Evolutionary conservation across 305 asterid species (phyloP).

Genomic region (Rubia peregrina): DNA sequence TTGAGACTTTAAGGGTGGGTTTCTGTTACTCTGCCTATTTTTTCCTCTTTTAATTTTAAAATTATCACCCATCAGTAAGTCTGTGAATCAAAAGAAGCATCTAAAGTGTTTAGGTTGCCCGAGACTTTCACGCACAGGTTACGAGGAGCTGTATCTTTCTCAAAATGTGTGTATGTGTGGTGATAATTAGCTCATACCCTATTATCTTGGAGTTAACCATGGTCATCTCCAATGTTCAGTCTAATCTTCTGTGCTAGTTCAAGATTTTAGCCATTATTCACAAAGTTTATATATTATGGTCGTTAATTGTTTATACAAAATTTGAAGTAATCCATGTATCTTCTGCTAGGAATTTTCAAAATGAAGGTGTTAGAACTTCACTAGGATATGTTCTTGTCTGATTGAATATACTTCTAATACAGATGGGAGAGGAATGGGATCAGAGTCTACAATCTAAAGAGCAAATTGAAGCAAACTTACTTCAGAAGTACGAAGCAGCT

Average conservation of each 20-base stretch:
- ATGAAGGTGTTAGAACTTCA: not conserved
- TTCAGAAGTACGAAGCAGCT: slow-evolving; percentile 81
- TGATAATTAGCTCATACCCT: not conserved
- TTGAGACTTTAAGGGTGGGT: slow-evolving; percentile 37
- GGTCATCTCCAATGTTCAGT: not conserved
- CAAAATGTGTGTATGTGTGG: not conserved
- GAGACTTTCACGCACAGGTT: not conserved
- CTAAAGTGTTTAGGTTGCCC: not conserved
- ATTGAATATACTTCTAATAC: not conserved
- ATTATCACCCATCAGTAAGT: not conserved
- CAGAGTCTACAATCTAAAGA: slow-evolving; percentile 76
- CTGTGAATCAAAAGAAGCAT: not conserved
- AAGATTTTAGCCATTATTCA: not conserved
- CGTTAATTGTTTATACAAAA: not conserved
- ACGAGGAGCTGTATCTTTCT: not conserved
- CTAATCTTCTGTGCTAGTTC: not conserved
- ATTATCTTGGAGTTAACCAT: not conserved
- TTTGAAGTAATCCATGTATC: not conserved
- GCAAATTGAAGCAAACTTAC: slow-evolving; percentile 65
- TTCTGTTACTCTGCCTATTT: slow-evolving; percentile 14
- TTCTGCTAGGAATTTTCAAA: not conserved
- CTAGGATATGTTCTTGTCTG: not conserved
- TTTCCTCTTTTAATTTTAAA: not conserved
- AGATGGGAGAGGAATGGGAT: slow-evolving; percentile 81
- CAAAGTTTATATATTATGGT: not conserved